phyloP scores from a whole-genome alignment of 169 alveolate genomes.

The Condylostoma magnum region DNA sequence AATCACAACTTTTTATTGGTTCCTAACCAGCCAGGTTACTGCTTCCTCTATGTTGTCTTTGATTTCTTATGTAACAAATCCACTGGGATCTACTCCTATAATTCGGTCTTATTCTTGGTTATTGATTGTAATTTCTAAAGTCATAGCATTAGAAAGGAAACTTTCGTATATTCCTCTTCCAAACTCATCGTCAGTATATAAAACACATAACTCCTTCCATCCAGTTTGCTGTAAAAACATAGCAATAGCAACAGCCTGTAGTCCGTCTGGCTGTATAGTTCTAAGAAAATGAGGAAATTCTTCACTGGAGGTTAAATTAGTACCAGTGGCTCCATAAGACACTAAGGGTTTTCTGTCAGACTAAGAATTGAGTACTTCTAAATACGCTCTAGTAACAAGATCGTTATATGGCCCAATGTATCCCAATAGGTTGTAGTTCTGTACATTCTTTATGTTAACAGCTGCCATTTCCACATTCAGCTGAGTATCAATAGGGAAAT shows the following conservation, averaged over 20 bases:
- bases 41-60: constrained; percentile 23
- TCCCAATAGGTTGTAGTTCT: background rate
- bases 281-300: background rate
- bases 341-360: background rate
- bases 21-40: background rate
- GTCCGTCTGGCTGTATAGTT: constrained; percentile 16
- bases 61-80: background rate
- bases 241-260: constrained; percentile 11
- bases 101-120: background rate
- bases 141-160: background rate
- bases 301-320: background rate
- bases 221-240: background rate
- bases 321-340: background rate
- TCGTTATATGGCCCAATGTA: background rate
- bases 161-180: constrained; percentile 19
- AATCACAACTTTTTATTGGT: constrained; percentile 10
- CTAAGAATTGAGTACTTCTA: background rate
- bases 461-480: background rate
- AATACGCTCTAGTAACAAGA: background rate
- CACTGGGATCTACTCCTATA: background rate
- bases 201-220: constrained; percentile 8
- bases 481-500: background rate
- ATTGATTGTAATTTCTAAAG: background rate
- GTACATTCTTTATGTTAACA: background rate
- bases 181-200: constrained; percentile 28